These are phyloP conservation scores for Leccinum boreale DNA, from an alignment of 768 basidiomycete species.

Conservation along the genomic window DNA sequence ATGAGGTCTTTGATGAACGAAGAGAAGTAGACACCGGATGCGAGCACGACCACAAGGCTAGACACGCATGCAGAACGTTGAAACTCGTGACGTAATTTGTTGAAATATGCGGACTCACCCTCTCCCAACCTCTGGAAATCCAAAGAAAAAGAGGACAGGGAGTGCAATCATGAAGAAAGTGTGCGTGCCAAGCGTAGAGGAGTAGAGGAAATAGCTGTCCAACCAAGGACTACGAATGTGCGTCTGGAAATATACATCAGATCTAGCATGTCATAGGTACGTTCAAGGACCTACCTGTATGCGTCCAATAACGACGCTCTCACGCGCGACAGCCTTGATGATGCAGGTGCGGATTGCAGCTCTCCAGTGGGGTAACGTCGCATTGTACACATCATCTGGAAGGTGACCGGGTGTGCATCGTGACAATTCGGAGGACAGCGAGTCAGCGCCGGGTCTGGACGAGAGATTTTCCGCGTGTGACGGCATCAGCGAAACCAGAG, in stretches of 20 bases:
- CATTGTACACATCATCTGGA: slow-evolving; percentile 57
- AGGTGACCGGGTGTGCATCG: slow-evolving; percentile 14
- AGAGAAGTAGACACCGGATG: slow-evolving; percentile 80
- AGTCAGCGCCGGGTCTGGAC: neutral
- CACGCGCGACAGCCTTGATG: slow-evolving; percentile 50
- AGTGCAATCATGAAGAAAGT: slow-evolving; percentile 93
- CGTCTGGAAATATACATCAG: slow-evolving; percentile 32
- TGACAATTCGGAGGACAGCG: neutral
- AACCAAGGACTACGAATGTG: slow-evolving; percentile 61
- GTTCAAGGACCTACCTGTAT: slow-evolving; percentile 56
- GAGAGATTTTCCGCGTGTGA: neutral
- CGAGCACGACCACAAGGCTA: slow-evolving; percentile 68
- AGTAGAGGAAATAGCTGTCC: slow-evolving; percentile 82
- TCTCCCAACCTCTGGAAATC: slow-evolving; percentile 62
- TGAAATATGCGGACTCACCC: slow-evolving; percentile 50
- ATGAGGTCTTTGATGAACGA: slow-evolving; percentile 87
- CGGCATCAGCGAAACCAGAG: slow-evolving; percentile 1
- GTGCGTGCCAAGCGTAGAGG: slow-evolving; percentile 77
- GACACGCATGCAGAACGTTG: neutral
- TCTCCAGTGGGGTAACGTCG: slow-evolving; percentile 63
- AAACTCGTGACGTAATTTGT: neutral
- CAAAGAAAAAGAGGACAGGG: slow-evolving; percentile 88
- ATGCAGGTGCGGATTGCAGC: slow-evolving; percentile 54
- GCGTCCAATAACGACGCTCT: slow-evolving; percentile 57
- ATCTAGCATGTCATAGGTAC: neutral